These are phyloP conservation scores for Neurospora sp. DNA, from an alignment of 495 filamentous ascomycete genomes.

Conservation along the genomic window DNA sequence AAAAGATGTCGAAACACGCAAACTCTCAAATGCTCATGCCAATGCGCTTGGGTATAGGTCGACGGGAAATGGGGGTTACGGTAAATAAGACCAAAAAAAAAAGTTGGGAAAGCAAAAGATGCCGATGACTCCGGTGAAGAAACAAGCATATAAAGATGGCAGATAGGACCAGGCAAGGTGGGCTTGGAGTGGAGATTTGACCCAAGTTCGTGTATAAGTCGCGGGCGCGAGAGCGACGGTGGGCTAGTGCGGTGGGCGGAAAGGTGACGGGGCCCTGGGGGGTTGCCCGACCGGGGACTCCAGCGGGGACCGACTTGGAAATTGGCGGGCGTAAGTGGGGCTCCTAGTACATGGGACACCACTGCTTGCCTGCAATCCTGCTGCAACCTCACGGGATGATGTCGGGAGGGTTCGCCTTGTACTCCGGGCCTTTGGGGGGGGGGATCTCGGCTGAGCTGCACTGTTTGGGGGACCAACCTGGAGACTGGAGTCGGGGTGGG, in stretches of 20 bases:
- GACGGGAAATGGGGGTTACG: constrained; percentile 1
- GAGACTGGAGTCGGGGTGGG: not conserved
- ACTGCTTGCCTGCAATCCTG: not conserved
- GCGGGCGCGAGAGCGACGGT: constrained; percentile 1
- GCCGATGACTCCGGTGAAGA: constrained; percentile 19
- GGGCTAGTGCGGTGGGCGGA: not conserved
- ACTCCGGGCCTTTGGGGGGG: not conserved
- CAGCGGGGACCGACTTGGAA: not conserved
- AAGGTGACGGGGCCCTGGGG: not conserved
- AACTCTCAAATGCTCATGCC: not conserved
- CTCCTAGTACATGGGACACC: not conserved
- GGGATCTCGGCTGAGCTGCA: not conserved
- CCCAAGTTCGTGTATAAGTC: constrained; percentile 15
- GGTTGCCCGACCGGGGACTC: not conserved
- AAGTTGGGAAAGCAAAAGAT: constrained; percentile 11
- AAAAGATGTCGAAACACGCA: not conserved
- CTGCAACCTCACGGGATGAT: not conserved
- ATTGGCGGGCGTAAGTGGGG: not conserved
- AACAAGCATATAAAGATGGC: not conserved
- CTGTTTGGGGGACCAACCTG: not conserved
- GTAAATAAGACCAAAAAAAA: constrained; percentile 9
- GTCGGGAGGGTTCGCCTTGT: not conserved
- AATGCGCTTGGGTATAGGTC: not conserved
- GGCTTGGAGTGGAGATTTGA: constrained; percentile 25
- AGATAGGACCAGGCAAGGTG: constrained; percentile 14